A percentile compares a stretch with the other conserved stretches of the same genome.
These are phyloP conservation scores for Tuber borchii DNA, from an alignment of 495 filamentous ascomycete species.

Conservation along the genomic window DNA sequence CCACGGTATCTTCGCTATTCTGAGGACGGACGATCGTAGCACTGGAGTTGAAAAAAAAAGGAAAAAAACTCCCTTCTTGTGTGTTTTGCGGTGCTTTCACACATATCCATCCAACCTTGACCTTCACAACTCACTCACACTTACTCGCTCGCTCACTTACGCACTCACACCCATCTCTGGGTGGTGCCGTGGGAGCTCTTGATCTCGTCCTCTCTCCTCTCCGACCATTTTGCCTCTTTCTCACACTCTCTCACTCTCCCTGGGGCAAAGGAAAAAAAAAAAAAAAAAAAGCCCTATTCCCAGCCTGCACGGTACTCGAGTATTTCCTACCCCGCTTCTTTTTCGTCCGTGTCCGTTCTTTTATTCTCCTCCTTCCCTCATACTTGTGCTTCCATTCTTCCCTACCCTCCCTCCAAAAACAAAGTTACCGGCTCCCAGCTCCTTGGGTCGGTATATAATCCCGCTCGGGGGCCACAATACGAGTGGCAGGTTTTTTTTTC, in stretches of 20 bases:
- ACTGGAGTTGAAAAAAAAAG: neutral
- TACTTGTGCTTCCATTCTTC: neutral
- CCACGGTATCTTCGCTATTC: neutral
- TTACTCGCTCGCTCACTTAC: neutral
- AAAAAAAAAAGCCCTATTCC: neutral
- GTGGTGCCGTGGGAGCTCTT: neutral
- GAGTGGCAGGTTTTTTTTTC: neutral
- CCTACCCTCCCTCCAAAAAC: neutral
- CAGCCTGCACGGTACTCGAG: neutral
- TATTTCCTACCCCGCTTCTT: neutral
- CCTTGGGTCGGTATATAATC: conserved; percentile 4
- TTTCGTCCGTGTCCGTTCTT: neutral
- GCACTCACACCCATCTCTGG: neutral
- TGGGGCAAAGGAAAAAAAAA: neutral
- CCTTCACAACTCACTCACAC: neutral
- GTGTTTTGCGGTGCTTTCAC: neutral
- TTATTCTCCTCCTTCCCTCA: neutral
- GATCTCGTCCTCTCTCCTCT: neutral
- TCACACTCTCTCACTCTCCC: neutral
- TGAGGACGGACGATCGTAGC: neutral
- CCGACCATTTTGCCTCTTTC: neutral
- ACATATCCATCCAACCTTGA: neutral
- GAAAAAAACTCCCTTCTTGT: neutral
- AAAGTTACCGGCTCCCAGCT: conserved; percentile 4
- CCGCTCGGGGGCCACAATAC: neutral